Base-by-base conservation (phyloP, 163 green algal genomes). In the Scenedesmus sp. region DNA sequence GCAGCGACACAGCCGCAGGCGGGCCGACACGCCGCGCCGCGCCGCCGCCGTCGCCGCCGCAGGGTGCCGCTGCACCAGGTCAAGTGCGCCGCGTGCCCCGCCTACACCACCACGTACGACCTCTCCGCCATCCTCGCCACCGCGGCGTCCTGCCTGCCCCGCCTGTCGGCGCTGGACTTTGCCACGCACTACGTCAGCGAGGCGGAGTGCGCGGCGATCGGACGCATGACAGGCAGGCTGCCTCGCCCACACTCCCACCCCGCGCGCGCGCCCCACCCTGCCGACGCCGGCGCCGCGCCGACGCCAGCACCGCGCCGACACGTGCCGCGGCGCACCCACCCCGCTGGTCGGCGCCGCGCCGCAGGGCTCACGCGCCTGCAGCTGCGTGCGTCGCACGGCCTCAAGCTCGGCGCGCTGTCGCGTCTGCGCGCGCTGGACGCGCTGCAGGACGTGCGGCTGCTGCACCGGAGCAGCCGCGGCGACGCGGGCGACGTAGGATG, bases 131-230 rank as follows among this genome's bases (percentile, higher is more conserved):
- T 81, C 14, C 28, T 81, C 17, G 48, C 47, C 22, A 81, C 62
- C 20, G 74, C 71, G 14, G 28, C 24, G 14, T 50, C 36, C 33
- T 75, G 62, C 50, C 66, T 72, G 50, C 58, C 74, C 0, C 13
- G 60, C 17, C 48, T 81, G 26, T 48, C 47, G 28, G 48, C 34
- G 2, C 62, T 81, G 14, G 62, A 81, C 62, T 81, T 81, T 47
- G 51, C 60, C 10, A 81, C 74, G 7, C 74, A 81, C 62, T 81
- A 81, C 74, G 66, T 81, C 62, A 67, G 48, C 15, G 62, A 81
- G 20, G 74, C 74, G n/a, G 74, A 81, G 62, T 81, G 74, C 50
- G 50, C 48, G 29, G 74, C 74, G 2, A 74, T 81, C 36, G 36
- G 48, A n/a, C 29, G 57, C 15, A 81, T 81, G 74, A 81, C 71